These are phyloP conservation scores for Citropsis articulata DNA, from an alignment of 345 rosid species.

Conservation along the genomic window DNA sequence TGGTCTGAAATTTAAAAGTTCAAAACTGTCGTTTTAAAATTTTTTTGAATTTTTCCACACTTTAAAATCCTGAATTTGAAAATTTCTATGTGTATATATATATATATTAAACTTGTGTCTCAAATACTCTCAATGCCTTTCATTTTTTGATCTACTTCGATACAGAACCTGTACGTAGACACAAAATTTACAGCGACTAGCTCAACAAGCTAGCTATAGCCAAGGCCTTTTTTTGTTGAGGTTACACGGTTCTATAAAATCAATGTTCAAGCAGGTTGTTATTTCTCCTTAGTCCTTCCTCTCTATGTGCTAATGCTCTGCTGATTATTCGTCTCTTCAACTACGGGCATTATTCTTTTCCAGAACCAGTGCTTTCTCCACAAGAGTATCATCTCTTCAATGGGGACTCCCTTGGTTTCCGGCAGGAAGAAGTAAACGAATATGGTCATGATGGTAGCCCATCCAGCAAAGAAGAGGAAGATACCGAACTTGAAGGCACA, in stretches of 20 bases:
- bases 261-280: no score
- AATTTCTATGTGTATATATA: no score
- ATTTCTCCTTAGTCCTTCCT: background rate
- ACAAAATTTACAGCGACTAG: no score
- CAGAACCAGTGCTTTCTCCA: constrained; percentile 98
- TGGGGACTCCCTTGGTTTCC: constrained; percentile 88
- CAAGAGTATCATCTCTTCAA: constrained; percentile 82
- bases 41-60: no score
- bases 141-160: no score
- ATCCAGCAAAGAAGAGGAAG: constrained; percentile 84
- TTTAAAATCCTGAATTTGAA: no score
- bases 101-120: no score
- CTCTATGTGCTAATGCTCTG: constrained; percentile 11
- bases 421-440: constrained; percentile 73
- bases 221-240: background rate
- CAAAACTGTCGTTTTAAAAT: no score
- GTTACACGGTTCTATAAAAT: background rate
- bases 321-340: constrained; percentile 18
- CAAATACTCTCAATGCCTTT: no score
- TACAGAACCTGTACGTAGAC: no score
- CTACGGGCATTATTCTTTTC: constrained; percentile 57
- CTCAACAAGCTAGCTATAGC: background rate
- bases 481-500: constrained; percentile 80
- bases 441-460: constrained; percentile 76
- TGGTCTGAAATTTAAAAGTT: no score